A percentile compares a stretch with the other conserved stretches of the same genome.
These are phyloP conservation scores for Colletotrichum eremochloae DNA, from an alignment of 2,329 filamentous ascomycete genomes.

Conservation along the genomic window DNA sequence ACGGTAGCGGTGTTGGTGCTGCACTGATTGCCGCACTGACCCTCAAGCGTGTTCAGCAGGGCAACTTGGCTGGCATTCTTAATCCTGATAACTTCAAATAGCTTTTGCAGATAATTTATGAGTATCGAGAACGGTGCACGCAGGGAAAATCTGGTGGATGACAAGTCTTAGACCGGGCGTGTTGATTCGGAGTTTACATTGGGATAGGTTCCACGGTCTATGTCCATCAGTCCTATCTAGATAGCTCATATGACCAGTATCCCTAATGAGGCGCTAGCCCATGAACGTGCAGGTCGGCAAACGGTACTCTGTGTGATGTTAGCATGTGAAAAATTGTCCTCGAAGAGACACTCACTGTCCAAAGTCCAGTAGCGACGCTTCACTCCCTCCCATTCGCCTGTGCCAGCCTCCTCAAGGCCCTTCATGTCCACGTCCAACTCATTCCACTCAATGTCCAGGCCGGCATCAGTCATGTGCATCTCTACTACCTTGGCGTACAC, in stretches of 20 bases:
- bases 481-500: constrained; percentile 94
- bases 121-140: constrained; percentile 27
- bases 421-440: constrained; percentile 79
- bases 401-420: constrained; percentile 72
- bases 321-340: background rate
- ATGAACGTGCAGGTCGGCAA: constrained; percentile 82
- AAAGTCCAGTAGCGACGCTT: constrained; percentile 91
- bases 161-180: constrained; percentile 44
- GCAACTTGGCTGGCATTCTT: constrained; percentile 74
- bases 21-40: constrained; percentile 88
- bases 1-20: constrained; percentile 96
- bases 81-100: constrained; percentile 73
- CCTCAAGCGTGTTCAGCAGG: constrained; percentile 72
- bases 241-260: constrained; percentile 31
- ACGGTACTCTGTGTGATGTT: constrained; percentile 70
- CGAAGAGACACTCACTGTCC: constrained; percentile 65
- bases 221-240: constrained; percentile 26
- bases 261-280: constrained; percentile 58
- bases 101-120: constrained; percentile 13
- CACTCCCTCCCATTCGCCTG: constrained; percentile 89
- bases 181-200: constrained; percentile 42
- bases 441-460: constrained; percentile 90
- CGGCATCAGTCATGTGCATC: constrained; percentile 89
- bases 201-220: constrained; percentile 21
- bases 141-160: constrained; percentile 40